Base-by-base conservation (phyloP, 2,329 filamentous ascomycete species). In the Pyrenophora tritici-repentis region DNA sequence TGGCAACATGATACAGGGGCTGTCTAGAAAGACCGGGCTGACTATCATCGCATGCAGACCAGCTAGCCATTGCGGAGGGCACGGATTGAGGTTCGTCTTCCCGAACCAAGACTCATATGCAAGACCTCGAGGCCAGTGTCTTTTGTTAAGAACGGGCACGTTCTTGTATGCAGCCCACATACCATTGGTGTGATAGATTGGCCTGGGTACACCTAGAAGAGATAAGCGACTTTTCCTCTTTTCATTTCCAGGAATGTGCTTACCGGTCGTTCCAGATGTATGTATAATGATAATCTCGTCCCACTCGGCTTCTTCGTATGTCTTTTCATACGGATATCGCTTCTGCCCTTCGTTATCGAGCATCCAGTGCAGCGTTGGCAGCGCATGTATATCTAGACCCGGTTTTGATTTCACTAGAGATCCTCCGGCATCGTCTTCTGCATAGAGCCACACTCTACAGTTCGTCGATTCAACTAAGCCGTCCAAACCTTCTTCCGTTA, bases 221-320 rank as follows among this genome's bases (percentile, higher is more conserved):
- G 22, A 7, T 24, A 7, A 24, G 22, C 22, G 8, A 24, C 22
- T 7, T 4, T 9, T 9, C 8, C 8, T 24, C 22, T 7, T 24
- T 7, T 24, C 8, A 24, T 2, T 7, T 24, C 22, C 6, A 2
- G 22, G 22, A 24, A 24, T 2, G 22, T 5, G 8, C 22, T 12
- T 47, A 58, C 59, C 54, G 12, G 61, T 62, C 3, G 57, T 64
- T 3, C 59, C 59, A 13, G 59, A 59, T 10, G 57, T 62, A 29
- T 64, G 59, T 13, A 62, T 59, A 17, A 64, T 53, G 14, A 57
- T 16, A 6, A 62, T 47, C 7, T 47, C 49, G 34, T 62, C 55
- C 16, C 42, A 48, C 26, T 55, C 53, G 3, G 42, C 50, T 20
- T 64, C 52, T 14, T 50, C 53, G 26, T 47, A 62, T 2, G 49